phyloP scores from a whole-genome alignment of 176 grass and related monocot genomes.

The Cymbopogon citratus region DNA sequence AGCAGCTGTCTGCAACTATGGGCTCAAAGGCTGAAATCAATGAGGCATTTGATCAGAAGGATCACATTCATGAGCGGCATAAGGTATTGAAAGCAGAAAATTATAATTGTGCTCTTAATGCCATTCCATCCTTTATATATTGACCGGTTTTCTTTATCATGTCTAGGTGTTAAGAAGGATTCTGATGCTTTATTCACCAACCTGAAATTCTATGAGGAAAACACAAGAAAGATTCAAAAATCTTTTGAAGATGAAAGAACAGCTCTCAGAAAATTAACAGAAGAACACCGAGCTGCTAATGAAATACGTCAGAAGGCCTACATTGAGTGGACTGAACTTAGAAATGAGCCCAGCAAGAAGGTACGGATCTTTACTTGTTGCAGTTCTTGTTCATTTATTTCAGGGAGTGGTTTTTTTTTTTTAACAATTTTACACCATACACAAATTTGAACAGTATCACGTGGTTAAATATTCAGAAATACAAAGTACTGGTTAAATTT shows the following conservation, averaged over 20 bases:
- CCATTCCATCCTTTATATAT: conserved; percentile 17
- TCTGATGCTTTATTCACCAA: conserved; percentile 60
- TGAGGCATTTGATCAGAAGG: conserved; percentile 75
- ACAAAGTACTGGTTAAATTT: neutral
- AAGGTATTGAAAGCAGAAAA: conserved; percentile 41
- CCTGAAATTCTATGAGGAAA: conserved; percentile 59
- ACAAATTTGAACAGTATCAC: neutral
- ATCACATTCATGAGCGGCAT: conserved; percentile 67
- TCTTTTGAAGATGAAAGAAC: conserved; percentile 49
- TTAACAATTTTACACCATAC: neutral
- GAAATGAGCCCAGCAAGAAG: conserved; percentile 53
- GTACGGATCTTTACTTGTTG: conserved; percentile 40
- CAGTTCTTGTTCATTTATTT: conserved; percentile 16
- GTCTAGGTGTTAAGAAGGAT: conserved; percentile 75
- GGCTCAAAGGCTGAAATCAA: conserved; percentile 68
- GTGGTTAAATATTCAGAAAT: conserved; percentile 12
- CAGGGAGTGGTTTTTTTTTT: neutral
- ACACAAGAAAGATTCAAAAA: conserved; percentile 50
- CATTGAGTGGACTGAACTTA: conserved; percentile 49
- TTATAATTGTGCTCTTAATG: conserved; percentile 8
- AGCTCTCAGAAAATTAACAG: conserved; percentile 37
- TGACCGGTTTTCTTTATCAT: neutral
- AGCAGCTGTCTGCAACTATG: conserved; percentile 56
- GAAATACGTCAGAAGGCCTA: conserved; percentile 73
- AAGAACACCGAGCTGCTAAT: conserved; percentile 61